Base-by-base conservation (phyloP, 2,329 filamentous ascomycete species). In the Daldinia sp. region DNA sequence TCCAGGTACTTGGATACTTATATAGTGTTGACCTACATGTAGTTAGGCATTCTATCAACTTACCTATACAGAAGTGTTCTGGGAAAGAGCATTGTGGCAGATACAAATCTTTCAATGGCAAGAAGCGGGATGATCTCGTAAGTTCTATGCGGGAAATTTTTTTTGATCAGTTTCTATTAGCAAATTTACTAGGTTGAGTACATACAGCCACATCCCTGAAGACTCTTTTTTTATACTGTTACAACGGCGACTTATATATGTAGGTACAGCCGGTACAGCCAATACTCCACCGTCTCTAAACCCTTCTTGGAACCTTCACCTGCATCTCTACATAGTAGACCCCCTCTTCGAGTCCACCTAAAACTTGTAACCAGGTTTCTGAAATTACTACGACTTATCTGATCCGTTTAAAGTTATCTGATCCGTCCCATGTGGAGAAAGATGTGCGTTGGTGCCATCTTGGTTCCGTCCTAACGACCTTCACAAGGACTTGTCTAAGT, bases 361-460 rank as follows among this genome's bases (percentile, higher is more conserved):
- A n/a, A n/a, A 32, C 32, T 41, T 63, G 60, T 56, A 54, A 56
- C 57, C 54, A 57, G 57, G 57, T 67, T 61, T 58, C 39, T 54
- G 17, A 57, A 53, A 67, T 65, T 66, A 63, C 55, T 62, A 67
- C 63, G 63, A 63, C 53, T 72, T 72, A 73, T 73, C 72, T 61
- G 72, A 73, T 74, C 70, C 72, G 51, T 64, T 68, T 71, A 69
- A 70, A 73, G 70, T 74, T 74, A 74, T 74, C 72, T 64, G 72
- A 74, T 74, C 72, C 71, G 71, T 56, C 35, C 15, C 25, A 43
- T 45, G 68, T 69, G 71, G 69, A 64, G 64, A 57, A 45, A 62
- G 47, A 45, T 37, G 56, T 57, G 41, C 56, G 37, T 58, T 63
- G 61, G 61, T 39, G 55, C 17, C 61, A 53, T 66, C 61, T 62